Evolutionary conservation across 2,329 filamentous ascomycete genomes (phyloP).

Genomic region (Cladosporium oxysporum): DNA sequence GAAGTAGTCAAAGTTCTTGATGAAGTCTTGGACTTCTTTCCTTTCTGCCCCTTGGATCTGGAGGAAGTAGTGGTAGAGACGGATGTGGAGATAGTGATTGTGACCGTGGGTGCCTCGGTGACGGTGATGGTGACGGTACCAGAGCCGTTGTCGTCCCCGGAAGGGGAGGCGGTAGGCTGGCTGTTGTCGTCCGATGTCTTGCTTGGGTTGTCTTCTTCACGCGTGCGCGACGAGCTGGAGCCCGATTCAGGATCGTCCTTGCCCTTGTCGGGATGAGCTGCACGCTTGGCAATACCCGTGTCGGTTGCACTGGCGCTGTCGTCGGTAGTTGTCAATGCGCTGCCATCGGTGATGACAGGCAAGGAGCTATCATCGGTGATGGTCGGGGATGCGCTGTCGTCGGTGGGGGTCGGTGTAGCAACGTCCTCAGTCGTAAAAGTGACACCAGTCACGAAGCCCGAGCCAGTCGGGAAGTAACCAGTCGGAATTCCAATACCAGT

Average conservation of each 20-base stretch:
- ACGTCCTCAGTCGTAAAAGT: background rate
- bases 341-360: background rate
- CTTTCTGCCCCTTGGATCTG: constrained; percentile 4
- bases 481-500: constrained; percentile 2
- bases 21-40: constrained; percentile 11
- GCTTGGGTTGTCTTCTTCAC: background rate
- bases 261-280: constrained; percentile 14
- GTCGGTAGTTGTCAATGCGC: background rate
- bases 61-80: background rate
- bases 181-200: background rate
- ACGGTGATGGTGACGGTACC: background rate
- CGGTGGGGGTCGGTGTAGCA: background rate
- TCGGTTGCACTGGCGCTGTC: background rate
- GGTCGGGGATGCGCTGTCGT: background rate
- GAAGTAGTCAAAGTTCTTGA: background rate
- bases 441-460: background rate
- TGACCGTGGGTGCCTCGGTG: constrained; percentile 1
- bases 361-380: background rate
- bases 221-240: background rate
- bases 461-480: background rate
- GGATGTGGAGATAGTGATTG: constrained; percentile 7
- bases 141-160: background rate
- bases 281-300: background rate
- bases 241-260: background rate
- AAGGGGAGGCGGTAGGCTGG: background rate